Evolutionary conservation across 495 filamentous ascomycete genomes (phyloP).

Genomic region (Penicillium daleae): DNA sequence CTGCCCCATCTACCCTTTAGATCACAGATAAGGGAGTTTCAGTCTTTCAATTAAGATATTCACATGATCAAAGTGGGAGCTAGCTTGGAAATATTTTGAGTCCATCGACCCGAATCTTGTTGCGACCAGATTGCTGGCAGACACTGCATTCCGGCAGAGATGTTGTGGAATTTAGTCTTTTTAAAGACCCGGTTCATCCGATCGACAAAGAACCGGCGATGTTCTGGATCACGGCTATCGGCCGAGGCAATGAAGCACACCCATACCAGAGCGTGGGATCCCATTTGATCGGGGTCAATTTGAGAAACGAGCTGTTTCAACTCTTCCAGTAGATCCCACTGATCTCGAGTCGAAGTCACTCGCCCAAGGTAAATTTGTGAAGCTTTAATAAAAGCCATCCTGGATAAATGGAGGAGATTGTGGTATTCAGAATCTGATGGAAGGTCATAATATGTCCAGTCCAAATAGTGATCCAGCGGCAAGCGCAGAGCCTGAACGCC

Average conservation of each 20-base stretch:
- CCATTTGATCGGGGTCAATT: slow-evolving; percentile 22
- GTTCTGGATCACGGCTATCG: slow-evolving; percentile 24
- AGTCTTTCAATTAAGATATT: no score
- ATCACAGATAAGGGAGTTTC: no score
- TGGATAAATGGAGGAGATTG: slow-evolving; percentile 12
- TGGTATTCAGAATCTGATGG: slow-evolving; percentile 20
- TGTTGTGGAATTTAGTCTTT: slow-evolving; percentile 26
- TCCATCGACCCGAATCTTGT: slow-evolving; percentile 21
- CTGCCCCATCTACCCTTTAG: no score
- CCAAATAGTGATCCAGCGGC: slow-evolving; percentile 18
- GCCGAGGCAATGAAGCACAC: slow-evolving; percentile 30
- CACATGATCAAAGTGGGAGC: slow-evolving; percentile 28
- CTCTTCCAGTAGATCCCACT: slow-evolving; percentile 22
- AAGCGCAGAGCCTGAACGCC: slow-evolving; percentile 14
- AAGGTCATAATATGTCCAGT: slow-evolving; percentile 21
- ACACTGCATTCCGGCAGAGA: slow-evolving; percentile 18
- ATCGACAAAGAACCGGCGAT: slow-evolving; percentile 23
- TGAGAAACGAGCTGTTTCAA: slow-evolving; percentile 20
- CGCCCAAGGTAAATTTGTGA: slow-evolving; percentile 27
- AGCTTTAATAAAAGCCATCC: slow-evolving; percentile 23
- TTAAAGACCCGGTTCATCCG: slow-evolving; percentile 19
- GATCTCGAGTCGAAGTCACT: slow-evolving; percentile 14
- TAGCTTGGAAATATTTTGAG: slow-evolving; percentile 13
- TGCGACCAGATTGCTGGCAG: slow-evolving; percentile 27
- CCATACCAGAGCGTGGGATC: slow-evolving; percentile 31